Base-by-base conservation (phyloP, 805 yeast species). In the Kodamaea kakaduensis region DNA sequence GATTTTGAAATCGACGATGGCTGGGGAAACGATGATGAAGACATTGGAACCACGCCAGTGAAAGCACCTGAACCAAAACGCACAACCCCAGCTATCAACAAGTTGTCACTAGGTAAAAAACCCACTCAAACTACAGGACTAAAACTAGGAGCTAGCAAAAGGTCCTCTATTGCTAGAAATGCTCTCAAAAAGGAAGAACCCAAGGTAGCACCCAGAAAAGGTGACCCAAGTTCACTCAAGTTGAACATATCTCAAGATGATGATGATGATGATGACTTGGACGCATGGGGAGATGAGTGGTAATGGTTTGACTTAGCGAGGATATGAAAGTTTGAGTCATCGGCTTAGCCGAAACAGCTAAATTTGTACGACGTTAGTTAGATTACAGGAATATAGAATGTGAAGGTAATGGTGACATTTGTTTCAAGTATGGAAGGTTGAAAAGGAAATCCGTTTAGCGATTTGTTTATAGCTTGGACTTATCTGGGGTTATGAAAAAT, bases 21-120 rank as follows among this genome's bases (percentile, higher is more conserved):
- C 3, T 52, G 60, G 58, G 47, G 42, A 10, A 37, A 41, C 24
- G 49, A 45, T n/a, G 47, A 43, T 19, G 37, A 34, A 10, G 47
- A 34, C 20, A 25, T 13, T 10, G 17, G 21, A 29, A 23, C 32
- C n/a, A n/a, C n/a, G n/a, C n/a, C n/a, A n/a, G n/a, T n/a, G n/a
- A n/a, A n/a, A n/a, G n/a, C n/a, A n/a, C n/a, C n/a, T n/a, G n/a
- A n/a, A n/a, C n/a, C n/a, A n/a, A n/a, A n/a, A n/a, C n/a, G n/a
- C n/a, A n/a, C 32, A 29, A 29, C 25, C 9, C 23, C 18, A 6
- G 25, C 25, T 3, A 26, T 26, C 6, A 6, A 10, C 6, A 9
- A 18, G 9, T 26, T 26, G 19, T 19, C 32, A 13, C 24, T 21
- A 14, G 25, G 32, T 9, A 32, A 33, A 21, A 5, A 23, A 5